These are phyloP conservation scores for Cryptococcus maquisensis DNA, from an alignment of 1,284 basidiomycete species.

Conservation along the genomic window DNA sequence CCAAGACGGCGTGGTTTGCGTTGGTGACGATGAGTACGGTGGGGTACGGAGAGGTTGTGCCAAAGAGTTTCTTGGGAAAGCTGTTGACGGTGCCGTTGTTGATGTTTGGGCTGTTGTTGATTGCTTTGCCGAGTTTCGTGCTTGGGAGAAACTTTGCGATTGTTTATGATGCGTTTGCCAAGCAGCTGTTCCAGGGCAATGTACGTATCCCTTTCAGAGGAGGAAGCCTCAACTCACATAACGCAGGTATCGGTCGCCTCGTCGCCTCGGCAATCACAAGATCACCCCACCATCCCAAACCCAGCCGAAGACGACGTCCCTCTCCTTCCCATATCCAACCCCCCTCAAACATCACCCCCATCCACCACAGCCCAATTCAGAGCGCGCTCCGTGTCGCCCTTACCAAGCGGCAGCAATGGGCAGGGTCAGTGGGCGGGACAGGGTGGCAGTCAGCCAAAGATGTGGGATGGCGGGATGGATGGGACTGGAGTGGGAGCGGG, in stretches of 20 bases:
- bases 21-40: conserved; percentile 52
- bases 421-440: too few relatives aligned
- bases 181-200: conserved; percentile 19
- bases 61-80: conserved; percentile 73
- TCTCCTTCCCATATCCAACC: conserved; percentile 8
- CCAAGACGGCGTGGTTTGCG: conserved; percentile 67
- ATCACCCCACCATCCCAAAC: conserved; percentile 1
- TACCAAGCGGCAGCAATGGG: conserved; percentile 4
- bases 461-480: conserved; percentile 29
- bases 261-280: conserved; percentile 3
- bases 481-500: conserved; percentile 1
- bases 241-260: conserved; percentile 3
- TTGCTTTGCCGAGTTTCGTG: conserved; percentile 82
- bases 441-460: conserved; percentile 9
- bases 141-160: conserved; percentile 81
- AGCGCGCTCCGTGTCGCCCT: background rate
- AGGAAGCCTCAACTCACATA: background rate
- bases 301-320: conserved; percentile 3
- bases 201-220: conserved; percentile 15
- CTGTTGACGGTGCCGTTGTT: conserved; percentile 77
- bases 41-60: conserved; percentile 73
- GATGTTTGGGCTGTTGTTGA: conserved; percentile 75
- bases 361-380: background rate
- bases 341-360: conserved; percentile 1
- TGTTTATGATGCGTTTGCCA: conserved; percentile 71